Conservation (phyloP, 495 filamentous ascomycete genomes). For the Neurospora sp. region DNA sequence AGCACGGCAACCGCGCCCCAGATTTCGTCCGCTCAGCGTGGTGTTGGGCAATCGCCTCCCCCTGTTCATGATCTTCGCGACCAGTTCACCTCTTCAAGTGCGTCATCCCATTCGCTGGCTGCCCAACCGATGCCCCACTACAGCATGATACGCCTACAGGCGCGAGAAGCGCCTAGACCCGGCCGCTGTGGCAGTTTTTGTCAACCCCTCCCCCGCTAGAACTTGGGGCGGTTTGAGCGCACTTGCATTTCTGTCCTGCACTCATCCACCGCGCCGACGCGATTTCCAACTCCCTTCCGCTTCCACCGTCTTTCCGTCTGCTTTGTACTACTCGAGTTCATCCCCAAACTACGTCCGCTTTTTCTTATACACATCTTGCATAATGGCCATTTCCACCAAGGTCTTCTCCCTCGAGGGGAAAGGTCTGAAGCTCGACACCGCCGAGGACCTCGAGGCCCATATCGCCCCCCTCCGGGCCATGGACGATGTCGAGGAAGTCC, state of each 20-base stretch:
- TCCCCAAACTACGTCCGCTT: not conserved
- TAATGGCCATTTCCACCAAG: constrained; percentile 44
- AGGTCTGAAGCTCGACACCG: constrained; percentile 81
- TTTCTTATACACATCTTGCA: constrained; percentile 4
- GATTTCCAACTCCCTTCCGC: not conserved
- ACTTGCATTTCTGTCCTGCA: constrained; percentile 5
- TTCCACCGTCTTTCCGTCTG: not conserved
- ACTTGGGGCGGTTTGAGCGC: not conserved
- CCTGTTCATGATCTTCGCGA: not conserved
- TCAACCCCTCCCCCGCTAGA: constrained; percentile 26
- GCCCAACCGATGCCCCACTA: not conserved
- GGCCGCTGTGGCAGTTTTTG: constrained; percentile 2
- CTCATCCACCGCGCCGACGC: not conserved
- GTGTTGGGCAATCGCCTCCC: not conserved
- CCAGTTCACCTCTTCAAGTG: not conserved
- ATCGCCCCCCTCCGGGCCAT: constrained; percentile 61
- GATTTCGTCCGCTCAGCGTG: not conserved
- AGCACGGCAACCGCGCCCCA: not conserved
- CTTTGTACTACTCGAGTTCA: not conserved
- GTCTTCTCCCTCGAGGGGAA: constrained; percentile 85
- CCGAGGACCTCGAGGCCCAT: constrained; percentile 76
- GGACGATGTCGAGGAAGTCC: constrained; percentile 71
- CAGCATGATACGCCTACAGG: not conserved
- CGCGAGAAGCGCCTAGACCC: not conserved
- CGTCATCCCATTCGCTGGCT: not conserved